Conservation (phyloP, 805 yeast genomes). For the Yamadazyma ubonensis region DNA sequence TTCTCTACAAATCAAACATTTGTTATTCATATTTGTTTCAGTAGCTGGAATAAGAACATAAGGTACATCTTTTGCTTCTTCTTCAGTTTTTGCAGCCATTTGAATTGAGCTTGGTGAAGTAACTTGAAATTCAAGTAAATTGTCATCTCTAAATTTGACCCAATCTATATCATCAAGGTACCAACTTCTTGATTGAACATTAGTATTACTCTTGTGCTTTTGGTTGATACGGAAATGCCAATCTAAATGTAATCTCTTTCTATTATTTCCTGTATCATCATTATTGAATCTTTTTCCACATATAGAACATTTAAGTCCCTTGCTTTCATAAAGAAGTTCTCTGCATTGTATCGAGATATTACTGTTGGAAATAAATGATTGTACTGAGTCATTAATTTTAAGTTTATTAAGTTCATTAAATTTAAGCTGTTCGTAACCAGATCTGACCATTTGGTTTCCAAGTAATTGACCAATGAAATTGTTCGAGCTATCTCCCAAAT, state of each 20-base stretch:
- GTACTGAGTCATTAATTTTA: slow-evolving; percentile 20
- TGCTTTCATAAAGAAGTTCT: slow-evolving; percentile 49
- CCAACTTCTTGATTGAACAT: slow-evolving; percentile 78
- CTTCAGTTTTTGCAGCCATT: slow-evolving; percentile 1
- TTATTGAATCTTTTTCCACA: slow-evolving; percentile 85
- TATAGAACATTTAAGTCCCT: slow-evolving; percentile 79
- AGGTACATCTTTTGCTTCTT: slow-evolving; percentile 16
- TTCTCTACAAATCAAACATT: slow-evolving; percentile 43
- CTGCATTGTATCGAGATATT: slow-evolving; percentile 25
- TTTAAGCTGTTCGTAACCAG: slow-evolving; percentile 36
- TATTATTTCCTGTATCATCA: slow-evolving; percentile 53
- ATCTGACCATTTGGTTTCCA: slow-evolving; percentile 16
- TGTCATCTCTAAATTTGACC: slow-evolving; percentile 71
- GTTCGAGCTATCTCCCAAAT: slow-evolving; percentile 6
- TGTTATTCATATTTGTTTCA: slow-evolving; percentile 51
- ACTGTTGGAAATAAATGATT: slow-evolving; percentile 35
- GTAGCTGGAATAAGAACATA: slow-evolving; percentile 69
- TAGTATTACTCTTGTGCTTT: slow-evolving; percentile 44
- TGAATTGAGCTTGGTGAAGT: background rate
- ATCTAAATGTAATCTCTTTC: slow-evolving; percentile 71
- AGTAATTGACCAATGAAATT: slow-evolving; percentile 13
- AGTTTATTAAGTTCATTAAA: slow-evolving; percentile 28
- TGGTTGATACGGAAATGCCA: slow-evolving; percentile 96
- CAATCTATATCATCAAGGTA: slow-evolving; percentile 71
- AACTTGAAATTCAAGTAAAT: slow-evolving; percentile 35